Evolutionary conservation across 2,329 filamentous ascomycete genomes (phyloP).

Genomic region (Sphaerulina vaccinii): DNA sequence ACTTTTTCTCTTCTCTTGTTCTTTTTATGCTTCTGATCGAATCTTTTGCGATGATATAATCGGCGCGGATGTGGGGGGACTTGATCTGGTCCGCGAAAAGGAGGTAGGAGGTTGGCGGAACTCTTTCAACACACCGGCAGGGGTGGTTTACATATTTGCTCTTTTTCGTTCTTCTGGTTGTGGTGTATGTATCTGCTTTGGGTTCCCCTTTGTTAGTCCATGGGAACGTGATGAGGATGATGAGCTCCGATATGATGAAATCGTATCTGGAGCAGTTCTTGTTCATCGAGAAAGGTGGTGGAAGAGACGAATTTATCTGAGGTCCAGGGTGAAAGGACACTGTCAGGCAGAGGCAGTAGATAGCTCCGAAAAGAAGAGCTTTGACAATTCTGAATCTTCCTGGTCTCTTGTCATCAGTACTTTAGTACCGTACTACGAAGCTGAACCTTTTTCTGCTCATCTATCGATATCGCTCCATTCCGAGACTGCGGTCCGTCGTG

Average conservation of each 20-base stretch:
- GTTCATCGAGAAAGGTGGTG: conserved; percentile 3
- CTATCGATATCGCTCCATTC: neutral
- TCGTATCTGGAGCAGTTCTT: conserved; percentile 16
- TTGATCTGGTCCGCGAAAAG: conserved; percentile 7
- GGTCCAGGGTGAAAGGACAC: conserved; percentile 7
- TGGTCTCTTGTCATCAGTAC: neutral
- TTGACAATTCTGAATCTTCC: conserved; percentile 18
- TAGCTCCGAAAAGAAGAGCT: conserved; percentile 17
- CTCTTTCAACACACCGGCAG: conserved; percentile 12
- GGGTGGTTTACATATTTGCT: conserved; percentile 16
- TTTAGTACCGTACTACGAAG: neutral
- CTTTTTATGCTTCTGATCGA: conserved; percentile 18
- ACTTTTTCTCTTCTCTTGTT: conserved; percentile 11
- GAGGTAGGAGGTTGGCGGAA: conserved; percentile 6
- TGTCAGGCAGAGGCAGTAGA: conserved; percentile 8
- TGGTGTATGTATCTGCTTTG: conserved; percentile 18
- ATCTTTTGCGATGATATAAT: conserved; percentile 6
- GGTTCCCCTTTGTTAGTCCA: conserved; percentile 19
- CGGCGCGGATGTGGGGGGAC: conserved; percentile 12
- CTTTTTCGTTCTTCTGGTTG: conserved; percentile 7
- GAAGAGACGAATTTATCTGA: conserved; percentile 3
- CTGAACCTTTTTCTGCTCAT: conserved; percentile 4
- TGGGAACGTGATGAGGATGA: conserved; percentile 19
- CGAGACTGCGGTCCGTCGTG: neutral
- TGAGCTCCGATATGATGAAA: conserved; percentile 13